phyloP scores from a whole-genome alignment of 2,329 filamentous ascomycete genomes.

The Aulographum hederae region DNA sequence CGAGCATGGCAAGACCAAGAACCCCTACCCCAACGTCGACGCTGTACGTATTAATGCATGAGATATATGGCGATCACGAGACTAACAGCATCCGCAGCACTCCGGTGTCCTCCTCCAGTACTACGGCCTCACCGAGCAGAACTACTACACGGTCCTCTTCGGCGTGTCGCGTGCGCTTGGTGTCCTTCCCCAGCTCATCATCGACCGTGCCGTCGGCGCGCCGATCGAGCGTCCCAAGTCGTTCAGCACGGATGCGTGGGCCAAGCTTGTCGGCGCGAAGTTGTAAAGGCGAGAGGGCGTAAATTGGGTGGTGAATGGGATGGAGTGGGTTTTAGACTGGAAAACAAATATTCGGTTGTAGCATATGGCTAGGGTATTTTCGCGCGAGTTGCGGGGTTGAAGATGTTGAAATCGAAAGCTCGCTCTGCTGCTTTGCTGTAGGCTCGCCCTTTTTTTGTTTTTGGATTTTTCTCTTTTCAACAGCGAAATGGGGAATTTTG shows the following conservation, averaged over 20 bases:
- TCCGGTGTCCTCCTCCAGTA: conserved; percentile 98
- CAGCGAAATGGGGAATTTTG: too few species aligned
- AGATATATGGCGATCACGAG: conserved; percentile 9
- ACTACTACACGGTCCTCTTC: conserved; percentile 99
- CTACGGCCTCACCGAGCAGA: conserved; percentile 97
- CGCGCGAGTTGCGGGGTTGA: not conserved
- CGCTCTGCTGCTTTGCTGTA: too few species aligned
- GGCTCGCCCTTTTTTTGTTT: too few species aligned
- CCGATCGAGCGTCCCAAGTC: conserved; percentile 98
- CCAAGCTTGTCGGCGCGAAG: conserved; percentile 79
- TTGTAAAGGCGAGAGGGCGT: conserved; percentile 39
- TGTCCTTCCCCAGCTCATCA: conserved; percentile 98
- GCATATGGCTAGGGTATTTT: not conserved
- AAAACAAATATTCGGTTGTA: not conserved
- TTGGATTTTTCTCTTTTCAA: too few species aligned
- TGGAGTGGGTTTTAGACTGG: conserved; percentile 9
- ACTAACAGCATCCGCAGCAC: conserved; percentile 44
- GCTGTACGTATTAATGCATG: too few species aligned
- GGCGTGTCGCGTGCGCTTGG: conserved; percentile 95
- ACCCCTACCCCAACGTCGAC: conserved; percentile 97
- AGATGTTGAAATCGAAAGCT: too few species aligned
- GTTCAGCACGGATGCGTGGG: conserved; percentile 93
- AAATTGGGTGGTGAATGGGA: conserved; percentile 10
- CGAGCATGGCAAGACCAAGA: conserved; percentile 99
- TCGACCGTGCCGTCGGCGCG: conserved; percentile 90